These are phyloP conservation scores for Diaporthe batatas DNA, from an alignment of 2,329 filamentous ascomycete species.

Conservation along the genomic window DNA sequence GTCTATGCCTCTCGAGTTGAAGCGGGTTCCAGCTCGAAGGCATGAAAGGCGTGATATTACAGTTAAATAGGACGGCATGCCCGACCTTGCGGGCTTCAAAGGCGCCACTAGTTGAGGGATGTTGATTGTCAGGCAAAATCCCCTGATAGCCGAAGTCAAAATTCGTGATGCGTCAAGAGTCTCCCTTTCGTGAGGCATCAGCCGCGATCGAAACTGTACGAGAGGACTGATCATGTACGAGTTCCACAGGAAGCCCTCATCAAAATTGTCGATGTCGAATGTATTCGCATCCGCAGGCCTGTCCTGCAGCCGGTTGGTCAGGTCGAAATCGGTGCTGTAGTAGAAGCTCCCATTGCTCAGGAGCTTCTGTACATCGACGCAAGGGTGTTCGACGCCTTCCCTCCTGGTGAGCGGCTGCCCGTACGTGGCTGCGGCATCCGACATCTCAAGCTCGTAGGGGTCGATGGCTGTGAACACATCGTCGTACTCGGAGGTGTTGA, in stretches of 20 bases:
- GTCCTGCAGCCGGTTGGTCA: conserved; percentile 93
- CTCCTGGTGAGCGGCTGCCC: conserved; percentile 69
- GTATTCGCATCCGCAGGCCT: conserved; percentile 80
- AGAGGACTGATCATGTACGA: conserved; percentile 97
- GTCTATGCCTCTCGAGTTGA: conserved; percentile 97
- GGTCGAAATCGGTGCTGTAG: conserved; percentile 97
- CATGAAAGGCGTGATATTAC: conserved; percentile 94
- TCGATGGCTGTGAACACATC: conserved; percentile 72
- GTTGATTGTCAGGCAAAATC: conserved; percentile 89
- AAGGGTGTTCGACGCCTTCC: conserved; percentile 88
- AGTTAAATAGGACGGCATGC: conserved; percentile 86
- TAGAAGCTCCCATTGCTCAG: conserved; percentile 96
- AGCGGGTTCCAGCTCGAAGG: conserved; percentile 89
- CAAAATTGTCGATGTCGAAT: conserved; percentile 92
- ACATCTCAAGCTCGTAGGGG: conserved; percentile 62
- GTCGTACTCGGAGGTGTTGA: conserved; percentile 90
- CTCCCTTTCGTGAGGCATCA: conserved; percentile 80
- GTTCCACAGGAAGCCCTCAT: conserved; percentile 96
- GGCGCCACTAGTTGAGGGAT: conserved; percentile 84
- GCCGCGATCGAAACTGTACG: conserved; percentile 86
- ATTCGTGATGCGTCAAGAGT: conserved; percentile 89
- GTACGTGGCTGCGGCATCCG: conserved; percentile 63
- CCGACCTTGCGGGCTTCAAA: conserved; percentile 73
- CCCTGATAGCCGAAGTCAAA: conserved; percentile 92
- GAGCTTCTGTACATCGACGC: conserved; percentile 90